Evolutionary conservation across 306 rosid genomes (phyloP), one percentile per base, ranked within the genome.

Genomic region (Leucaena leucocephala): DNA sequence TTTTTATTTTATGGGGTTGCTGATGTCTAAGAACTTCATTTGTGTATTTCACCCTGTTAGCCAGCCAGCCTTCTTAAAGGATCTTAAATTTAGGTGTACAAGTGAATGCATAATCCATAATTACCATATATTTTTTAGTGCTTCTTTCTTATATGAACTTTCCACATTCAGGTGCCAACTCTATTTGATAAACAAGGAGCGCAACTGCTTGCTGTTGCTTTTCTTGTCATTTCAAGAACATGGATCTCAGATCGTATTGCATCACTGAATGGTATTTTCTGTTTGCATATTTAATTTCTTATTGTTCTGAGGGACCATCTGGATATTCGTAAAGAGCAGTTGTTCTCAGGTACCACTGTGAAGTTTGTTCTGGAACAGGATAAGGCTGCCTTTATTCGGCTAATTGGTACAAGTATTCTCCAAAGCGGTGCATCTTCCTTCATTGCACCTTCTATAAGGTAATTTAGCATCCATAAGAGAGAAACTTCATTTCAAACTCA

Each of bases 181-280:
- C 67, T 93, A 65, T 72, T 93, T 85, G 98, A 96, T 90, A 93
- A 89, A 82, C 99, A 96, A 90, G 98, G 99, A 77, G 96, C 94
- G 50, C 98, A 90, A 83, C 77, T 96, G 75, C 91, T 96, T 75
- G 97, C 97, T 57, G 99, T 96, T 63, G 96, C 93, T 83, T 87
- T 91, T 82, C 98, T 96, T 43, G 98, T 93, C 68, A 87, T 93
- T 63, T 91, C 99, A 69, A 89, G 99, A 83, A 96, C 99, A 74
- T 96, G 92, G 97, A 89, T 96, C 73, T 96, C 97, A 42, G 97
- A 93, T 85, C 96, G 97, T 15, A 93, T 93, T 91, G 97, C 97
- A 55, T 88, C 94, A 39, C 76, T 93, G 81, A 93, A 93, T 78
- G 97, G 97, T 93, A 88, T 77, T 82, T 74, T 46, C 12, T 57